Percentiles rank a stretch among this genome's conserved stretches.
These are phyloP conservation scores for Acer yangbiense DNA, from an alignment of 345 rosid species.

Conservation along the genomic window DNA sequence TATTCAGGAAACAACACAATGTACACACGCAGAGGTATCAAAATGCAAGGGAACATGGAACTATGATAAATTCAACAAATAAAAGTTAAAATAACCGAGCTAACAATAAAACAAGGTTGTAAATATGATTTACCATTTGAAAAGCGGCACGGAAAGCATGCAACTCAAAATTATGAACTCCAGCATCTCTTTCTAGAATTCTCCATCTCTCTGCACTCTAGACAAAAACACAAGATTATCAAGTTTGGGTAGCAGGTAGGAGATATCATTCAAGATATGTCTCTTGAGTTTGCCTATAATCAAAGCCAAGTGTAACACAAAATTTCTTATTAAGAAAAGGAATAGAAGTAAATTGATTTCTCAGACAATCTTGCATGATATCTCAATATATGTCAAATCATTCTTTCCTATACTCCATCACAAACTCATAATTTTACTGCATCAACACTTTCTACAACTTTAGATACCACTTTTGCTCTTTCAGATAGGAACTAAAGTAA, in stretches of 20 bases:
- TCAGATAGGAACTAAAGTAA: neutral
- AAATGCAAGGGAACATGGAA: neutral
- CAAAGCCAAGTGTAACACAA: neutral
- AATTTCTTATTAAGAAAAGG: neutral
- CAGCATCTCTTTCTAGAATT: constrained; percentile 65
- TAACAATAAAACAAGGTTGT: constrained; percentile 11
- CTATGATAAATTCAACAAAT: neutral
- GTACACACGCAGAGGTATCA: neutral
- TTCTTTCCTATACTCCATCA: neutral
- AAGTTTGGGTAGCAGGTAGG: neutral
- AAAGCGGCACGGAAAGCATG: constrained; percentile 94
- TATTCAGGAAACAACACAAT: neutral
- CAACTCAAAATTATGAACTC: constrained; percentile 82
- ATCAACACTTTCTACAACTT: neutral
- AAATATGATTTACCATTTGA: constrained; percentile 61
- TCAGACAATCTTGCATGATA: neutral
- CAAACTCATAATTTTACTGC: neutral
- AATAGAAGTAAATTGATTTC: too few species aligned
- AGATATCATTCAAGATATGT: neutral
- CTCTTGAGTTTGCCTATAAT: neutral
- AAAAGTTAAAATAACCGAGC: neutral
- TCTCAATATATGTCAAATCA: neutral
- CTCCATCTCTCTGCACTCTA: constrained; percentile 98
- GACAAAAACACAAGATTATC: constrained; percentile 18
- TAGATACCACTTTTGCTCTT: neutral